Conservation (phyloP, 495 filamentous ascomycete genomes). For the Aspergillus mulundensis region DNA sequence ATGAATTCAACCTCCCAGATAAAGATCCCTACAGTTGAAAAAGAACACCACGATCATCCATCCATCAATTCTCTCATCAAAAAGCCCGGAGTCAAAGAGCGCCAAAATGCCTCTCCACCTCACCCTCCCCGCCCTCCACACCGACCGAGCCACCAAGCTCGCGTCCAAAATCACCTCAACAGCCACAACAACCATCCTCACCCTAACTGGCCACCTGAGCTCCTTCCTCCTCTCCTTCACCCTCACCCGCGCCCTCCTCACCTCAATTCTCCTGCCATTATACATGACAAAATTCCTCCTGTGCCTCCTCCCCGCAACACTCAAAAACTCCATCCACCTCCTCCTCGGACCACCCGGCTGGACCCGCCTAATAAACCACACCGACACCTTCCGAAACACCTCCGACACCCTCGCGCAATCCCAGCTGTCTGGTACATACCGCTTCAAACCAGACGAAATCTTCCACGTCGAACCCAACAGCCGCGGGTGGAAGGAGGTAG, state of each 20-base stretch:
- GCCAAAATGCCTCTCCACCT: neutral
- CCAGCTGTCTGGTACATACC: neutral
- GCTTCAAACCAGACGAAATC: neutral
- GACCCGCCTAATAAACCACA: neutral
- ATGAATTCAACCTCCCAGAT: neutral
- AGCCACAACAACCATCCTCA: neutral
- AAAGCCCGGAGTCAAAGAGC: neutral
- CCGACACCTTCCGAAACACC: neutral
- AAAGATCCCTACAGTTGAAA: neutral
- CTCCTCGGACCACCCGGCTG: neutral
- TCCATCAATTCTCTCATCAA: neutral
- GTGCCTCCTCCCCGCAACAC: neutral
- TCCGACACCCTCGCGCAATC: neutral
- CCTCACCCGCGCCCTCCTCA: neutral
- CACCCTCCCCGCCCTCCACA: neutral
- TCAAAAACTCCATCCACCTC: neutral
- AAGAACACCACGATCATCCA: neutral
- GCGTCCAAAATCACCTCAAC: neutral
- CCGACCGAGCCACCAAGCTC: neutral
- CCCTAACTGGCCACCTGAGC: neutral
- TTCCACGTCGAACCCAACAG: neutral
- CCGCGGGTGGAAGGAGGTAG: neutral
- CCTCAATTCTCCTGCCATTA: neutral
- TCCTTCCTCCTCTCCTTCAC: constrained; percentile 1
- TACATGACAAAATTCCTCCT: neutral